Conservation (phyloP, 441 rosid genomes). For the Populus hybrid region DNA sequence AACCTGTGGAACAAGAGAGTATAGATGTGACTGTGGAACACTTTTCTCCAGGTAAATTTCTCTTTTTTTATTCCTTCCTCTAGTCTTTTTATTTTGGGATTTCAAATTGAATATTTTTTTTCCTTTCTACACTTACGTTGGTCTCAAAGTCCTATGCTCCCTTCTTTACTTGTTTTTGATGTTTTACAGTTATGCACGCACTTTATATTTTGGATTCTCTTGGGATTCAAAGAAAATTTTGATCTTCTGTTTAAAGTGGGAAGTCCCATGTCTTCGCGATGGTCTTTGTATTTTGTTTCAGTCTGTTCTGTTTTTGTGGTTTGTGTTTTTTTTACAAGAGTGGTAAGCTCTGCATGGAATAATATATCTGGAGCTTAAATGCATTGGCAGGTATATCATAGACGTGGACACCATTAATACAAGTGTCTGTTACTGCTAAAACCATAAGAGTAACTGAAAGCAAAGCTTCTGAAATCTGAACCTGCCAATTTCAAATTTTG, state of each 20-base stretch:
- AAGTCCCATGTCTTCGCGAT: conserved; percentile 16
- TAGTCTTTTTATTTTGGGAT: neutral
- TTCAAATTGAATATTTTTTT: conserved; percentile 2
- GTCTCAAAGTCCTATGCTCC: conserved; percentile 15
- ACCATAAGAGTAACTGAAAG: conserved; percentile 32
- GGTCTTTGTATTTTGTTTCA: conserved; percentile 24
- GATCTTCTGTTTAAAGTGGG: conserved; percentile 23
- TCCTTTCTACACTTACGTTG: conserved; percentile 17
- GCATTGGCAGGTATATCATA: conserved; percentile 38
- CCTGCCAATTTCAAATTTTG: conserved; percentile 18
- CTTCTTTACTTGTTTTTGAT: conserved; percentile 14
- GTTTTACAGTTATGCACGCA: conserved; percentile 3
- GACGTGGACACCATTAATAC: conserved; percentile 35
- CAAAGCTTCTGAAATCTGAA: conserved; percentile 20
- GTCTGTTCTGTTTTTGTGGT: conserved; percentile 13
- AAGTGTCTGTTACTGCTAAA: conserved; percentile 30
- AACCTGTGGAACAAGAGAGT: conserved; percentile 83
- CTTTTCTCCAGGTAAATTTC: conserved; percentile 69
- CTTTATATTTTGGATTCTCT: conserved; percentile 13
- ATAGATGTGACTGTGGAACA: conserved; percentile 89
- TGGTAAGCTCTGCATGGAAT: conserved; percentile 39
- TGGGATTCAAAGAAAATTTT: conserved; percentile 17
- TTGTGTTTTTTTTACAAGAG: conserved; percentile 25
- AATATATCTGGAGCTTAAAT: conserved; percentile 41
- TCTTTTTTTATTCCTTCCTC: neutral